Evolutionary conservation across 768 basidiomycete species (phyloP).

Genomic region (Suillus ampliporus): DNA sequence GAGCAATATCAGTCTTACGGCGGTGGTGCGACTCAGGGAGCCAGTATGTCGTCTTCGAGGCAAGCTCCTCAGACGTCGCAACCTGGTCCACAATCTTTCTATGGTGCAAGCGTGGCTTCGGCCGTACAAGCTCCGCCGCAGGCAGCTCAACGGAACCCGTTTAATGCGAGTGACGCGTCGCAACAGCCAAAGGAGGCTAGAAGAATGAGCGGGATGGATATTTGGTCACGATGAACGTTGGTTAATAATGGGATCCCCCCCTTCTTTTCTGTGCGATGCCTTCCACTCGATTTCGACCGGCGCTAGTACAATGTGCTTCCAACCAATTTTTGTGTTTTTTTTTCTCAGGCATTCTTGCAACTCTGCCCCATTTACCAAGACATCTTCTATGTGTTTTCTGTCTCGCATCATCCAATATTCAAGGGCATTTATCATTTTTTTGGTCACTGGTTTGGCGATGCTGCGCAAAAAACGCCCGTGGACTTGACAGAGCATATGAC

Average conservation of each 20-base stretch:
- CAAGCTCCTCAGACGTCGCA: constrained; percentile 55
- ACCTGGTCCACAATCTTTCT: constrained; percentile 58
- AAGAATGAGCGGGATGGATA: constrained; percentile 69
- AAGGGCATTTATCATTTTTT: constrained; percentile 7
- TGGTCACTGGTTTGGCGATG: neutral
- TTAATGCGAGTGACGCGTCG: constrained; percentile 47
- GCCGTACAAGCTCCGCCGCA: constrained; percentile 46
- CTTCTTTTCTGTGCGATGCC: constrained; percentile 14
- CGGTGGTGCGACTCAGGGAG: constrained; percentile 36
- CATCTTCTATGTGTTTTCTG: constrained; percentile 17
- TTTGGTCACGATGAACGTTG: constrained; percentile 70
- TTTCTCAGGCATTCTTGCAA: constrained; percentile 17
- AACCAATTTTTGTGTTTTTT: constrained; percentile 5
- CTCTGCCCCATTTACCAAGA: constrained; percentile 26
- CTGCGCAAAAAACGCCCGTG: neutral
- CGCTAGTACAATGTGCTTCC: constrained; percentile 8
- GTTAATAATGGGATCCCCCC: constrained; percentile 17
- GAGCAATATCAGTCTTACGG: constrained; percentile 73
- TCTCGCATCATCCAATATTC: constrained; percentile 7
- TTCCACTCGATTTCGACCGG: constrained; percentile 4
- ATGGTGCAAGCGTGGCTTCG: constrained; percentile 63
- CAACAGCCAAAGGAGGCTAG: constrained; percentile 60
- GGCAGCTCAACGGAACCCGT: constrained; percentile 44
- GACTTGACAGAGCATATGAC: constrained; percentile 1
- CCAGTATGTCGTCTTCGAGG: constrained; percentile 37